Base-by-base conservation (phyloP, 306 rosid genomes). In the Quillaja saponaria region DNA sequence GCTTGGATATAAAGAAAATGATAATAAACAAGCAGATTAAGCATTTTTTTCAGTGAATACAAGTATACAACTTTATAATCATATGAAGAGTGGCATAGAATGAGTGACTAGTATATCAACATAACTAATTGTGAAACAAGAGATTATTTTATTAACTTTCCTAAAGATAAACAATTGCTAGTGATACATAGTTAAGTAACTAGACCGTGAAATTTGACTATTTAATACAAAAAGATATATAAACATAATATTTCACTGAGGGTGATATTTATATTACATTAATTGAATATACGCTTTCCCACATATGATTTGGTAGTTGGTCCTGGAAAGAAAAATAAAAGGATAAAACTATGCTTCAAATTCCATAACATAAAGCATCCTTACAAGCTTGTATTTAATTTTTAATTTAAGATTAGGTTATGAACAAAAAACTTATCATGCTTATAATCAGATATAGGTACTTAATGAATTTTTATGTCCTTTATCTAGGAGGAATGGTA, bases 231-330 rank as follows among this genome's bases (percentile, higher is more conserved):
- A 13, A n/a, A 35, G 13, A 51, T 56, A 17, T 18, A 35, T 35
- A 57, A 0, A 42, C 17, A 42, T 44, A 31, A 34, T 63, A 44
- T 41, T 57, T 46, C 69, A 39, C 25, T 10, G 17, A 64, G 64
- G 35, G 52, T 58, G n/a, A 49, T 56, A 81, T 66, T 47, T 20
- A 38, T 35, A 55, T 74, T 67, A 64, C 78, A 55, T 49, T 38
- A 61, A 72, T 47, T 59, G 52, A 41, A 70, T 39, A 81, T 17
- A 40, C 60, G 60, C 55, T 73, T 69, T 56, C 74, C 55, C 65
- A 55, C 56, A 48, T 39, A 60, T 51, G 31, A 49, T 53, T 55
- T 34, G 71, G 41, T 17, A 51, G 47, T 57, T 42, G 60, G 57
- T 65, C 66, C 85, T 69, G 80, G 68, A 69, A 51, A 51, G 33